Conservation (phyloP, 2,329 filamentous ascomycete genomes). For the Pezicula carpinea region DNA sequence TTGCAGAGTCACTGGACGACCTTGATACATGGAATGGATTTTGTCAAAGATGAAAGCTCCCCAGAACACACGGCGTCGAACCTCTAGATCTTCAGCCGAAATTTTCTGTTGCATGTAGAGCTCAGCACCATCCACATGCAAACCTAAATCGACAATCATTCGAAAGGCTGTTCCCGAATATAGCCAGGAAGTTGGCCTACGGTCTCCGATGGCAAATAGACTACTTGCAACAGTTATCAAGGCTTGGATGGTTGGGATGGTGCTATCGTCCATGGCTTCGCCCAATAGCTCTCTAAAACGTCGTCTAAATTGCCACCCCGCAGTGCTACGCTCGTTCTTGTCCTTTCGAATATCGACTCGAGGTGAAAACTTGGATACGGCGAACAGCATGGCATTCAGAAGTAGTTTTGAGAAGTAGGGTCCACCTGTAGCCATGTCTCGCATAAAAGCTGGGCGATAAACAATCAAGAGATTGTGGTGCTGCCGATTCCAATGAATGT, state of each 20-base stretch:
- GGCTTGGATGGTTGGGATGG: constrained; percentile 50
- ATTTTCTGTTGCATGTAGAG: not conserved
- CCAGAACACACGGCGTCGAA: constrained; percentile 30
- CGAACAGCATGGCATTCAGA: constrained; percentile 33
- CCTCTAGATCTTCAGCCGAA: constrained; percentile 28
- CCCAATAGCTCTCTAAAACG: constrained; percentile 43
- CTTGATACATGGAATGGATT: constrained; percentile 50
- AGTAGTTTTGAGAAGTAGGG: constrained; percentile 34
- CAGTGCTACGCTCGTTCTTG: constrained; percentile 14
- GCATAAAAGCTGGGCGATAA: constrained; percentile 49
- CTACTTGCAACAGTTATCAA: constrained; percentile 47
- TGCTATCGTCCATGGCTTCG: constrained; percentile 40
- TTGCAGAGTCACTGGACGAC: constrained; percentile 43
- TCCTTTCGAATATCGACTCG: constrained; percentile 18
- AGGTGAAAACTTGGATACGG: constrained; percentile 24
- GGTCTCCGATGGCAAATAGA: constrained; percentile 44
- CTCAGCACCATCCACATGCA: constrained; percentile 39
- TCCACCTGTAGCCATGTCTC: constrained; percentile 31
- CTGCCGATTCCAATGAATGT: constrained; percentile 49
- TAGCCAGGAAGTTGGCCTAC: constrained; percentile 50
- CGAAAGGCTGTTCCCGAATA: constrained; percentile 53
- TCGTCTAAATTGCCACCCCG: constrained; percentile 19
- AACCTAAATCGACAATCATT: constrained; percentile 50
- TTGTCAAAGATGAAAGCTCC: constrained; percentile 40
- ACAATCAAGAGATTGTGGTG: constrained; percentile 43